Evolutionary conservation across 257 asterid species (phyloP).

Genomic region (Scutellaria minor): DNA sequence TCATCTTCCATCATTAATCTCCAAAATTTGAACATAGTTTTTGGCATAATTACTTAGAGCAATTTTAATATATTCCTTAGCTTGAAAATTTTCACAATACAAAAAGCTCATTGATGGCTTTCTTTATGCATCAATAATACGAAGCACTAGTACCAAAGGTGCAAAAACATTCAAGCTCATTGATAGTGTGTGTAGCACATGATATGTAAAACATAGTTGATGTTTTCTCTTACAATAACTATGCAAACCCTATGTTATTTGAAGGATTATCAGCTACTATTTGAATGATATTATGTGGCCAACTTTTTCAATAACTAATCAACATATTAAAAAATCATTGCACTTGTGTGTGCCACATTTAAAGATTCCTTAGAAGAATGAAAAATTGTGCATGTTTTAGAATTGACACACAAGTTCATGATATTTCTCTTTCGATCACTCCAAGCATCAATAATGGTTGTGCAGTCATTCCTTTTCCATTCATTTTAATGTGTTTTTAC

Average conservation of each 20-base stretch:
- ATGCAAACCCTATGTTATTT: not conserved
- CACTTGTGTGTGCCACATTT: slow-evolving; percentile 1
- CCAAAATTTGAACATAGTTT: too few relatives aligned
- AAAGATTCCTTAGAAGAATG: slow-evolving; percentile 10
- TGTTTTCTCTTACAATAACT: not conserved
- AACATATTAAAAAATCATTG: not conserved
- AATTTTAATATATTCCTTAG: too few relatives aligned
- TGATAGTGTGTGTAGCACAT: not conserved
- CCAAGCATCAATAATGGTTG: slow-evolving; percentile 21
- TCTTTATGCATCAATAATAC: too few relatives aligned
- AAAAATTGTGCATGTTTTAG: not conserved
- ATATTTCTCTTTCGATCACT: not conserved
- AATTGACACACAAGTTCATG: not conserved
- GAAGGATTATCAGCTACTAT: slow-evolving; percentile 9
- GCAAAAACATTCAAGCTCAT: not conserved
- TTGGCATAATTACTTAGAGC: too few relatives aligned
- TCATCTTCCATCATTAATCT: not conserved
- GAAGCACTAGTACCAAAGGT: too few relatives aligned
- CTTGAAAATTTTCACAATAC: too few relatives aligned
- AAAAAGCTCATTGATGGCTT: too few relatives aligned
- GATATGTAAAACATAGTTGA: not conserved
- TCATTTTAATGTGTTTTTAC: slow-evolving; percentile 9
- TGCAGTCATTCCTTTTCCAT: not conserved
- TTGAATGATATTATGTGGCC: not conserved
- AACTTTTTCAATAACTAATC: not conserved